Base-by-base conservation (phyloP, 495 filamentous ascomycete species). In the Venustampulla echinocandica region DNA sequence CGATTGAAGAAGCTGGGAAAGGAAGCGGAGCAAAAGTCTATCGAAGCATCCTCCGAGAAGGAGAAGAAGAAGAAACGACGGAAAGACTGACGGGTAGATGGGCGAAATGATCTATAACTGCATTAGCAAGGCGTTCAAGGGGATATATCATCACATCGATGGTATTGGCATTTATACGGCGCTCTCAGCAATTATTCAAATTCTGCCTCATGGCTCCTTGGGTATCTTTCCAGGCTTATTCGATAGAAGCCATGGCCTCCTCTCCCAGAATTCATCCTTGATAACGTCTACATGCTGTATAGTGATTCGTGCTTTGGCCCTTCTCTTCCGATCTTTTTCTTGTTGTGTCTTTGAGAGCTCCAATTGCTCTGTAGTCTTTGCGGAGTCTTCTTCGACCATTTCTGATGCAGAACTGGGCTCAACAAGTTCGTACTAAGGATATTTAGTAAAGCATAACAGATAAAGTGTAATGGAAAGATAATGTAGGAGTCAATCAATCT, bases 271-370 rank as follows among this genome's bases (percentile, higher is more conserved):
- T 5, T 84, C 83, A 66, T 96, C 85, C 49, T 82, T 84, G 60
- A 97, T 96, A 58, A 98, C 84, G 64, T 98, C 92, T 44, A 87
- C 66, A 65, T 96, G 88, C 46, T 90, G 80, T 32, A 90, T 68
- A 13, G 82, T 75, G 28, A 98, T 80, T 42, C 73, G 67, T 18
- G 89, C 87, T 59, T 89, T 93, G 19, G 74, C 70, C 22, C 80
- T 70, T 47, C 74, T 65, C 62, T 92, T 96, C 56, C 67, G 79
- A 48, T 89, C 75, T 45, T 84, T 90, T 32, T 94, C 87, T 30
- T 72, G 64, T 54, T 90, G 85, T 5, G 80, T 81, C 58, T 82
- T 87, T 10, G 86, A 88, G 27, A 77, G 66, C 23, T 43, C 70
- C 61, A 9, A 61, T 54, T 25, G 61, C 62, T 54, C 70, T 61